Evolutionary conservation across 2,329 filamentous ascomycete genomes (phyloP), one percentile per base, ranked within the genome.

Genomic region (Lasiodiplodia citricola): DNA sequence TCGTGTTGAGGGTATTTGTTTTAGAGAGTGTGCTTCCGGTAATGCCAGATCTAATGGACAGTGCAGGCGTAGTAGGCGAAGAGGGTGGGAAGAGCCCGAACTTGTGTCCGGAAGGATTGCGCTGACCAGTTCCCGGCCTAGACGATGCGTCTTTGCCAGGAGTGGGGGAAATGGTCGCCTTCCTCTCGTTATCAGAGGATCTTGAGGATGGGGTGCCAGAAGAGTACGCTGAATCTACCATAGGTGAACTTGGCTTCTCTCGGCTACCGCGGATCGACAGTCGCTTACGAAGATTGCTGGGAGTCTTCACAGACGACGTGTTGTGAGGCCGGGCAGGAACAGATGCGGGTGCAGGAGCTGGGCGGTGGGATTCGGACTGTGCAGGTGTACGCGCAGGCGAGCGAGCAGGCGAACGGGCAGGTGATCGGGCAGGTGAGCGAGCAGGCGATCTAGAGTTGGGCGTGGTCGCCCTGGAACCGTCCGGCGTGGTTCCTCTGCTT

Each of bases 191-290:
- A 38, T 68, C 67, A 25, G 58, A 68, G 23, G 67, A 68, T 21
- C 55, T 55, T 13, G 78, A 79, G 35, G 74, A 75, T 51, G 76
- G 76, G 23, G 78, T 62, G 21, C 79, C 72, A 10, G 78, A 80
- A 58, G 78, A 80, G 69, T 80, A 80, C 6, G 78, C 78, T 35
- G 78, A 80, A 58, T 80, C 78, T 21, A 68, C 67, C 58, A 56
- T 68, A 14, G 68, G 68, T 35, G 67, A 68, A 31, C 58, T 57
- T 28, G 51, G 50, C 52, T 65, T 68, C 13, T 68, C 67, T n/a
- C 58, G 57, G n/a, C 41, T 44, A 23, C 50, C 51, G 18, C 65
- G 65, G 13, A 67, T 18, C 25, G 67, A 64, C 7, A 68, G 47
- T 25, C 58, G 60, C 41, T 68, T 68, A 7, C 60, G 57, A 35